A percentile compares a stretch with the other conserved stretches of the same genome.
These are phyloP conservation scores for Cytospora piceicola DNA, from an alignment of 2,329 filamentous ascomycete species.

Conservation along the genomic window DNA sequence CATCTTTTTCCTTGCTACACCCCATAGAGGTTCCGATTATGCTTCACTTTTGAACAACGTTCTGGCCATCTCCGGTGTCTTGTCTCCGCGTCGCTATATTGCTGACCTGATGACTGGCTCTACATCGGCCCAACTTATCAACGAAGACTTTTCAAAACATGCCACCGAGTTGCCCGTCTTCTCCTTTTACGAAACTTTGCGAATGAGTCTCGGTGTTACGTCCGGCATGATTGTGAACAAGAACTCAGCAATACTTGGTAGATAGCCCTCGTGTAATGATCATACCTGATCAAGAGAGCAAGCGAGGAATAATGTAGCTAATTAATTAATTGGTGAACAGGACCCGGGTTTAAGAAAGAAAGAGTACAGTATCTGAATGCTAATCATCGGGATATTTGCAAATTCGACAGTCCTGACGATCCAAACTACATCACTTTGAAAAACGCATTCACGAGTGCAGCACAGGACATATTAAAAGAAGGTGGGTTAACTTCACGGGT, in stretches of 20 bases:
- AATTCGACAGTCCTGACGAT: constrained; percentile 37
- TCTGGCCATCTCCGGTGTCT: constrained; percentile 31
- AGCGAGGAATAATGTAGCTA: neutral
- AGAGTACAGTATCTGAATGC: constrained; percentile 36
- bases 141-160: constrained; percentile 40
- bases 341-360: constrained; percentile 34
- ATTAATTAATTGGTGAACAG: constrained; percentile 7
- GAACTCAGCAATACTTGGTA: constrained; percentile 40
- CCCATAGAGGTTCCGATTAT: constrained; percentile 41
- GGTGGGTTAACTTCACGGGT: constrained; percentile 20
- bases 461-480: constrained; percentile 32
- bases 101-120: constrained; percentile 35
- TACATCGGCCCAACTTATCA: constrained; percentile 37
- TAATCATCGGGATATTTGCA: constrained; percentile 40
- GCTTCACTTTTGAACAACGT: constrained; percentile 37
- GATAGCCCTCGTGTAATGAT: neutral
- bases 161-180: constrained; percentile 36
- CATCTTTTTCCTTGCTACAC: constrained; percentile 44
- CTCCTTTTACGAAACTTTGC: constrained; percentile 43
- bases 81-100: constrained; percentile 35
- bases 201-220: constrained; percentile 33
- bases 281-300: no score
- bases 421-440: constrained; percentile 36
- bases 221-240: constrained; percentile 40
- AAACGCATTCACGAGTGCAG: constrained; percentile 34